phyloP scores from a whole-genome alignment of 2,329 filamentous ascomycete genomes.

The Talaromyces sp. region DNA sequence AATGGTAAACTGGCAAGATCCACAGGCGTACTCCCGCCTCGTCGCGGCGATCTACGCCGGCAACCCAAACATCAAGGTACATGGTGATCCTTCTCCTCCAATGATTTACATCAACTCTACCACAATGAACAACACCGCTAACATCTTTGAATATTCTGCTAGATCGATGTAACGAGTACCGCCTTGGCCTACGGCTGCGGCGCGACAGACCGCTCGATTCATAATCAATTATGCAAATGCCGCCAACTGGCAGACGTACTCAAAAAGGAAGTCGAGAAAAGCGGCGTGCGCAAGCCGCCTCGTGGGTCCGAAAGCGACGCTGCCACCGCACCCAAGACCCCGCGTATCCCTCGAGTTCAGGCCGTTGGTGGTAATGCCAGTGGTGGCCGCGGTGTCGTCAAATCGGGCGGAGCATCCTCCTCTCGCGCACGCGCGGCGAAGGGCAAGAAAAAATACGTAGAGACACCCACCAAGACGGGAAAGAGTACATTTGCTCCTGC shows the following conservation, averaged over 20 bases:
- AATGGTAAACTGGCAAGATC: slow-evolving; percentile 32
- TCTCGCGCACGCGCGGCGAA: neutral
- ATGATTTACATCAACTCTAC: neutral
- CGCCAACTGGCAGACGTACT: slow-evolving; percentile 41
- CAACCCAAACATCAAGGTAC: slow-evolving; percentile 28
- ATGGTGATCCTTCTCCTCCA: neutral
- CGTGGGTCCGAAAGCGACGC: neutral
- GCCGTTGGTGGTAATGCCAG: too few relatives aligned
- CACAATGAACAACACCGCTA: neutral
- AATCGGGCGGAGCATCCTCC: neutral
- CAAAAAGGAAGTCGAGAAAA: slow-evolving; percentile 24
- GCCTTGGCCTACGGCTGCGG: slow-evolving; percentile 45
- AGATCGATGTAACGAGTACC: slow-evolving; percentile 47
- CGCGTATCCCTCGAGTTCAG: neutral
- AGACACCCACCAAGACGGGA: neutral
- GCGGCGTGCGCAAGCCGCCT: slow-evolving; percentile 8
- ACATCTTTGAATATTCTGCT: neutral
- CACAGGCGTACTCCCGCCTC: slow-evolving; percentile 26
- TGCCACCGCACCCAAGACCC: neutral
- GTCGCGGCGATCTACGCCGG: slow-evolving; percentile 29
- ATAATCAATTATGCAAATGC: slow-evolving; percentile 45
- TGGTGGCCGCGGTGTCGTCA: neutral
- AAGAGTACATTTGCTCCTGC: neutral
- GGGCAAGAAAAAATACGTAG: neutral
- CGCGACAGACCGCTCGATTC: slow-evolving; percentile 48